Percentiles rank a stretch among this genome's conserved stretches.
phyloP scores from a whole-genome alignment of 2,329 filamentous ascomycete species.

The Ascomycota sp. region DNA sequence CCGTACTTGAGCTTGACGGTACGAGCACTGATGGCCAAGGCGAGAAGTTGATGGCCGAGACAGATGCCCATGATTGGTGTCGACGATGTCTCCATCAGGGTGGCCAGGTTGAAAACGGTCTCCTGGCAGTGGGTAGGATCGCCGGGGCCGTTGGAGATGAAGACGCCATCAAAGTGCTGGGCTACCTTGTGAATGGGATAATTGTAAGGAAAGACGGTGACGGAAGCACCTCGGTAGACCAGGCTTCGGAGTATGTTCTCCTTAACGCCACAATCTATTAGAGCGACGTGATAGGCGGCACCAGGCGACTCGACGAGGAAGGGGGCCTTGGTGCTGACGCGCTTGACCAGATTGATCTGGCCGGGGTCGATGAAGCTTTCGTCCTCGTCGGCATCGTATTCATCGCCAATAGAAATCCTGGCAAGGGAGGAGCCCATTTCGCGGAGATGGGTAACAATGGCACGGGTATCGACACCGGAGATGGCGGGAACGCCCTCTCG shows the following conservation, averaged over 20 bases:
- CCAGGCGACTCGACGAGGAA: conserved; percentile 80
- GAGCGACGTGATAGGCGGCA: conserved; percentile 73
- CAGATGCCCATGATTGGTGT: conserved; percentile 96
- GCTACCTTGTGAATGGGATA: conserved; percentile 97
- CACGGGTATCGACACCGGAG: conserved; percentile 89
- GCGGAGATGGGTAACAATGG: conserved; percentile 84
- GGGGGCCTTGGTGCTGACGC: conserved; percentile 92
- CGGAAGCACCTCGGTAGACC: conserved; percentile 74
- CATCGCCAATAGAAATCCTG: conserved; percentile 83
- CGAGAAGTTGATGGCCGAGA: conserved; percentile 88
- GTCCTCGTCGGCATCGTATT: conserved; percentile 96
- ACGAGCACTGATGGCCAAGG: conserved; percentile 67
- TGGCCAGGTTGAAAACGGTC: conserved; percentile 79
- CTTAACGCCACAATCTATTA: conserved; percentile 97
- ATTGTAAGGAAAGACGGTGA: conserved; percentile 89
- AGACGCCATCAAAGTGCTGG: conserved; percentile 93
- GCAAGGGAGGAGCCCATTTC: conserved; percentile 94
- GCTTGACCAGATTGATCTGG: conserved; percentile 89
- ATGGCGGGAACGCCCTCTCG: conserved; percentile 92
- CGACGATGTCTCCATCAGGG: conserved; percentile 77
- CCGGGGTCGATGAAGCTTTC: conserved; percentile 89
- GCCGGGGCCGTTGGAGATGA: conserved; percentile 97
- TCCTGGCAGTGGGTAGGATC: conserved; percentile 93
- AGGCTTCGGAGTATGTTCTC: conserved; percentile 97
- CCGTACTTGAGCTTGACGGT: conserved; percentile 98